Evolutionary conservation across 192 early-diverging fungal species (phyloP).

Genomic region (Mortierella claussenii): DNA sequence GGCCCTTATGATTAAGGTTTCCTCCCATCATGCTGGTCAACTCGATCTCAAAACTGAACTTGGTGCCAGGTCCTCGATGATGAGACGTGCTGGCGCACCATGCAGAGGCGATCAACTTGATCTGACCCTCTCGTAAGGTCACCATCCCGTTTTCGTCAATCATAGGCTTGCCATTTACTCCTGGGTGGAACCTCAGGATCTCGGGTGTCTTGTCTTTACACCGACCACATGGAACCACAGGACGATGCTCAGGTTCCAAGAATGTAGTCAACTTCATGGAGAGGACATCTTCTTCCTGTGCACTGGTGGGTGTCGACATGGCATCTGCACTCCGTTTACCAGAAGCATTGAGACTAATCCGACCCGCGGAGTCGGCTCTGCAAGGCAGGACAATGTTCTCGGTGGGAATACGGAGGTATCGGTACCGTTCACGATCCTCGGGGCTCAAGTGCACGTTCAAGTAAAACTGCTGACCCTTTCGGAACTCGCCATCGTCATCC

Average conservation of each 20-base stretch:
- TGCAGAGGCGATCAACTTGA: conserved; percentile 48
- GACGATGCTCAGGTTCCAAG: conserved; percentile 48
- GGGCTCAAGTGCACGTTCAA: conserved; percentile 35
- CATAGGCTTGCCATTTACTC: conserved; percentile 53
- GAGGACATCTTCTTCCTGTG: conserved; percentile 50
- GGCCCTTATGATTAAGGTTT: conserved; percentile 10
- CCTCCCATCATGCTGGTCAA: conserved; percentile 31
- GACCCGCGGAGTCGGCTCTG: conserved; percentile 27
- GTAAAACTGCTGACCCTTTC: conserved; percentile 52
- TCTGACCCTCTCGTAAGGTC: conserved; percentile 40
- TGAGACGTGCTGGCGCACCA: conserved; percentile 54
- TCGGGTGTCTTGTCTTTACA: conserved; percentile 54
- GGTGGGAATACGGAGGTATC: conserved; percentile 41
- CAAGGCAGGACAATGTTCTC: conserved; percentile 51
- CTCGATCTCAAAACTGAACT: conserved; percentile 53
- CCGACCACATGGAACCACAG: conserved; percentile 47
- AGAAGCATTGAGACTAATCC: conserved; percentile 40
- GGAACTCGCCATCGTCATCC: conserved; percentile 54
- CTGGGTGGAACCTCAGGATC: conserved; percentile 46
- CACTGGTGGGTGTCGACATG: conserved; percentile 43
- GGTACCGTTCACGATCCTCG: conserved; percentile 43
- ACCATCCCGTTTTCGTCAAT: conserved; percentile 55
- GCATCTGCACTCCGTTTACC: conserved; percentile 33
- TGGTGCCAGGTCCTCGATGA: conserved; percentile 51
- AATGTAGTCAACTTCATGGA: conserved; percentile 44